Base-by-base conservation (phyloP, 1,284 basidiomycete genomes). In the Cryptococcus sp. region DNA sequence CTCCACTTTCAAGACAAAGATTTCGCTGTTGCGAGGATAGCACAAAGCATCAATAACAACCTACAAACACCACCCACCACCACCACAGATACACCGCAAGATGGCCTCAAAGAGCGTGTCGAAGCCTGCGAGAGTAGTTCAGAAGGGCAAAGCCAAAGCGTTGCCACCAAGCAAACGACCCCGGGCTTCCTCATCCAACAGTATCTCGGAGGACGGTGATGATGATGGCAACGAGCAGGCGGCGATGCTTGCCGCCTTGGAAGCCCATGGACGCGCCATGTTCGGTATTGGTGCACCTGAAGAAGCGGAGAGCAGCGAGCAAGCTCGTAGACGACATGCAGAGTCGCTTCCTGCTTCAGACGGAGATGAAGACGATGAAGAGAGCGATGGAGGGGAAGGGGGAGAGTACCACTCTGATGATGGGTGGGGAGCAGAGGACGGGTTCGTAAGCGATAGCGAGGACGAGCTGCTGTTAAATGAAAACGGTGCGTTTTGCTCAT, bases 241-340 rank as follows among this genome's bases (percentile, higher is more conserved):
- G 3, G 68, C 72, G 1, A 78, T 78, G 76, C 65, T 80, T 8
- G 76, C 72, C 16, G 70, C 69, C 1, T 69, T 80, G 2, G 66
- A 79, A 61, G 79, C 78, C 6, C 77, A 76, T 55, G 65, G 69
- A 19, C 60, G 72, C 25, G 66, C 72, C 1, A 71, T 79, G 68
- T 64, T 80, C 13, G 78, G 77, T 7, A 27, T 73, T 2, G 61
- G 51, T 52, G 42, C 43, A 8, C 58, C 57, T 5, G 30, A 5
- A 35, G 50, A 59, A 45, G 67, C 59, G 5, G 73, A 71, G 47
- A 69, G 64, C 30, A 71, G 71, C 62, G 64, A 48, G 67, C 56
- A 3, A 27, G 54, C 19, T 49, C 50, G 51, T 46, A 48, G 39
- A 52, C 46, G 41, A 54, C 30, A 11, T 16, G 45, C 52, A 17